phyloP scores from a whole-genome alignment of 2,329 filamentous ascomycete species.

The Botrytis squamosa region DNA sequence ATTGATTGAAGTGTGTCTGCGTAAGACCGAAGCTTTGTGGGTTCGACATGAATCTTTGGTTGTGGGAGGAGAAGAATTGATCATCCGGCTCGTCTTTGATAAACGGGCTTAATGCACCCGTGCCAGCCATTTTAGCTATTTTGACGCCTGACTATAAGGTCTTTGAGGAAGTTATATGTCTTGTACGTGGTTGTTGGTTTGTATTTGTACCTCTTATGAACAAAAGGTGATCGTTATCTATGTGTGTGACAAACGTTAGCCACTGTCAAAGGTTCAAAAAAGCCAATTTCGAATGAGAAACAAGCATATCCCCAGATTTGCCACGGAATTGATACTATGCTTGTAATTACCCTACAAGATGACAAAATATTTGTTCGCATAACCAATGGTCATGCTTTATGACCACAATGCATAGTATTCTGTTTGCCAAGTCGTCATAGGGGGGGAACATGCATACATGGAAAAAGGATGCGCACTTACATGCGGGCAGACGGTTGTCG shows the following conservation, averaged over 20 bases:
- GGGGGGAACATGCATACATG: slow-evolving; percentile 17
- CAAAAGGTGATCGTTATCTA: slow-evolving; percentile 26
- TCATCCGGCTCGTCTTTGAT: slow-evolving; percentile 70
- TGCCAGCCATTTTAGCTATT: slow-evolving; percentile 40
- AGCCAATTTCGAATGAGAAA: slow-evolving; percentile 28
- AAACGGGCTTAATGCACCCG: slow-evolving; percentile 50
- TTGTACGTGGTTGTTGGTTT: slow-evolving; percentile 26
- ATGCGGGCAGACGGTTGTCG: slow-evolving; percentile 25
- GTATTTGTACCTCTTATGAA: slow-evolving; percentile 22
- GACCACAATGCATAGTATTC: slow-evolving; percentile 1
- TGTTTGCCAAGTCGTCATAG: slow-evolving; percentile 6
- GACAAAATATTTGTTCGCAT: not conserved
- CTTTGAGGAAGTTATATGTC: slow-evolving; percentile 24
- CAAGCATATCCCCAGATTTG: slow-evolving; percentile 18
- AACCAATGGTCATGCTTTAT: slow-evolving; percentile 11
- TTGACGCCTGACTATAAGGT: slow-evolving; percentile 29
- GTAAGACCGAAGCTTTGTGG: slow-evolving; percentile 43
- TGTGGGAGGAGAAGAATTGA: slow-evolving; percentile 47
- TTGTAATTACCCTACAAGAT: not conserved
- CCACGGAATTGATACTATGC: slow-evolving; percentile 2
- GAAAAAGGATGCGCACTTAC: slow-evolving; percentile 30
- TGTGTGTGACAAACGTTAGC: slow-evolving; percentile 38
- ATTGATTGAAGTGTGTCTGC: slow-evolving; percentile 47
- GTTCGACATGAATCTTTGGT: slow-evolving; percentile 37
- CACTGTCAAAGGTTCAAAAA: slow-evolving; percentile 21